Base-by-base conservation (phyloP, 2,329 filamentous ascomycete genomes). In the Juglanconis oblonga region DNA sequence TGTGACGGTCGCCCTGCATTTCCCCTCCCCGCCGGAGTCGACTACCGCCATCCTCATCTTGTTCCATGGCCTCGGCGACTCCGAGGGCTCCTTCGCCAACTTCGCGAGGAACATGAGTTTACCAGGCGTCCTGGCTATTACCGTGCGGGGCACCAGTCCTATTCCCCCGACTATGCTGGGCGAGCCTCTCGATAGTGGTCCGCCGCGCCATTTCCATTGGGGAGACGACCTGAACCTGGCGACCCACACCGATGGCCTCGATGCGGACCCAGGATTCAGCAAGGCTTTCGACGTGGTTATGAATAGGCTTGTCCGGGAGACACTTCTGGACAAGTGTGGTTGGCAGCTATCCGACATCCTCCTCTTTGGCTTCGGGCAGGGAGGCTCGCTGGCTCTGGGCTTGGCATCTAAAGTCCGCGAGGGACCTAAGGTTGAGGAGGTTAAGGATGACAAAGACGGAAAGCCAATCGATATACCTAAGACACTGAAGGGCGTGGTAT, bases 21-120 rank as follows among this genome's bases (percentile, higher is more conserved):
- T 77, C 69, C 81, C 81, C 47, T 72, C 77, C 33, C 80, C 82
- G 29, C 76, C 82, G 42, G 84, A 89, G 62, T 82, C 83, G 11
- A 85, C 88, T 9, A 89, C 87, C 48, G 88, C 93, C 67, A 81
- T 96, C 66, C 85, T 96, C 63, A 76, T 96, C 69, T 83, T 96
- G 55, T 85, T 96, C 60, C 92, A 96, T 73, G 92, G 92, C 64
- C 83, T 96, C 11, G 92, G 92, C 64, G 92, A 96, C 75, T 86
- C 83, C 38, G 83, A 91, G 62, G 69, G 72, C 3, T 80, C 89
- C 40, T 96, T 95, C 72, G 81, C 84, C 62, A 76, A 76, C 49
- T 89, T 96, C 63, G 90, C 87, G 24, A 78, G 79, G 59, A 86
- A 85, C 66, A 76, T 96, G 62, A 79, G 82, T 62, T 84, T 96